Conservation (phyloP, 2,329 filamentous ascomycete species). For the Ambrosiella xylebori region DNA sequence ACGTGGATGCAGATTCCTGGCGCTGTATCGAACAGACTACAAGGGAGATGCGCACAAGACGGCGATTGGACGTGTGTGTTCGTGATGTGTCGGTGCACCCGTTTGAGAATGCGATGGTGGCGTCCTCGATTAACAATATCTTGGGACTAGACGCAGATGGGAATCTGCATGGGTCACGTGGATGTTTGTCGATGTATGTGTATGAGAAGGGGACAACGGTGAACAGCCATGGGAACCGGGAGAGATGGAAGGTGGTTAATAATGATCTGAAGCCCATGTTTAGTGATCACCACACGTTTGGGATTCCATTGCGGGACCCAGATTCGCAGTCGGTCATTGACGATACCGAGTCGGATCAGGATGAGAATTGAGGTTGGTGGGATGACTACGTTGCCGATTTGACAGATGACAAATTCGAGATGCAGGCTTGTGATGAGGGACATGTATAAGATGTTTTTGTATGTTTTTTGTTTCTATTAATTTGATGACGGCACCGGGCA, state of each 20-base stretch:
- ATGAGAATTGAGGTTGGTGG: too few relatives aligned
- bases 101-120: conserved; percentile 58
- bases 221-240: conserved; percentile 36
- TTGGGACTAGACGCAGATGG: neutral
- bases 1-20: conserved; percentile 54
- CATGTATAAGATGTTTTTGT: neutral
- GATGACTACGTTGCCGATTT: too few relatives aligned
- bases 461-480: neutral
- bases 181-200: conserved; percentile 45
- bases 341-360: too few relatives aligned
- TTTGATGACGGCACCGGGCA: neutral
- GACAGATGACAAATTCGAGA: too few relatives aligned
- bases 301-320: neutral
- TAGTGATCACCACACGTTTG: neutral
- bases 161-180: neutral
- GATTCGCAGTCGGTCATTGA: too few relatives aligned
- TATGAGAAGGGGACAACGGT: conserved; percentile 39
- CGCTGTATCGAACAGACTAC: conserved; percentile 28
- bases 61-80: conserved; percentile 57
- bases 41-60: conserved; percentile 16
- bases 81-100: conserved; percentile 87
- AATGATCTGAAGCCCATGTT: neutral
- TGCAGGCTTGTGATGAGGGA: neutral
- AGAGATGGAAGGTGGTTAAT: neutral
- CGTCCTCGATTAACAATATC: conserved; percentile 23